A percentile compares a stretch with the other conserved stretches of the same genome.
Conservation (phyloP, 306 rosid genomes). For the Vigna hirtella region DNA sequence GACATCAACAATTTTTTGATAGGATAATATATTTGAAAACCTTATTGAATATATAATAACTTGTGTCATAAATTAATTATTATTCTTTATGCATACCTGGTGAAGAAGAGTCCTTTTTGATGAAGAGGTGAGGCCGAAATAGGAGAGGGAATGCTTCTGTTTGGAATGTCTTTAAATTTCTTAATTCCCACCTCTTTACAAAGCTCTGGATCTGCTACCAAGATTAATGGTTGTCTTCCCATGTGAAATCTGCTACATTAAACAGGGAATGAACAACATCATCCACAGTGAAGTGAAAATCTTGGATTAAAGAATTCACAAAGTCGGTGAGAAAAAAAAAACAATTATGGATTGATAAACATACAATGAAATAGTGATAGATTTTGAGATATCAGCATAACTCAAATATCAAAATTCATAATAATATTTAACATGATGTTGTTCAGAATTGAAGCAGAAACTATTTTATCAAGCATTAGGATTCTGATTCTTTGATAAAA, state of each 20-base stretch:
- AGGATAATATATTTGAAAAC: too few relatives aligned
- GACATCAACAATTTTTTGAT: too few relatives aligned
- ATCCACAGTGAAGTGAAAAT: slow-evolving; percentile 9
- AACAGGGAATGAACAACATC: not conserved
- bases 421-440: too few relatives aligned
- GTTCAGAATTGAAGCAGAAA: too few relatives aligned
- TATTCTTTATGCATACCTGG: slow-evolving; percentile 58
- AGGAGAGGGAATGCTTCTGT: slow-evolving; percentile 95
- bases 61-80: not conserved
- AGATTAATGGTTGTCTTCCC: slow-evolving; percentile 93
- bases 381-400: too few relatives aligned
- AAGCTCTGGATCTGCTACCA: slow-evolving; percentile 89
- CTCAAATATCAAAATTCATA: too few relatives aligned
- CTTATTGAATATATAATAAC: not conserved
- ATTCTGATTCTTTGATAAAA: too few relatives aligned
- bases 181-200: slow-evolving; percentile 89
- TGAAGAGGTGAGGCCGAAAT: slow-evolving; percentile 92
- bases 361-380: too few relatives aligned
- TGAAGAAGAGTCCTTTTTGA: slow-evolving; percentile 92
- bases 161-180: slow-evolving; percentile 83
- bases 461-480: too few relatives aligned
- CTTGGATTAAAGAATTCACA: not conserved
- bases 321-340: not conserved
- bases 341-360: not conserved
- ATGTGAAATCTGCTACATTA: slow-evolving; percentile 76